Evolutionary conservation across 169 alveolate genomes (phyloP), one percentile per base, ranked within the genome.

Genomic region (Babesia ovata): DNA sequence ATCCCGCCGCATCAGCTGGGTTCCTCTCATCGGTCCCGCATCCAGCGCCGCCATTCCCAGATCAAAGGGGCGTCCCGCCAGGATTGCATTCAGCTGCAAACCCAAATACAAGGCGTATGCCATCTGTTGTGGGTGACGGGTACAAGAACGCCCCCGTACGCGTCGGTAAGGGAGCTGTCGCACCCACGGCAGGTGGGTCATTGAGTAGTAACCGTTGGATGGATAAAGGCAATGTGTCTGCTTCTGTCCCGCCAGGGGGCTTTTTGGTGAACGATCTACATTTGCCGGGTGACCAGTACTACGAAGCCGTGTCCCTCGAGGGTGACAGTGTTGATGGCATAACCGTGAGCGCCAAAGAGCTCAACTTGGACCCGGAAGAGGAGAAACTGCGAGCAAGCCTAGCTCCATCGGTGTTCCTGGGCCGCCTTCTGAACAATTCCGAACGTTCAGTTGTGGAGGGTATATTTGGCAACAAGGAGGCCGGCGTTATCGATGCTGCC

Each of bases 401-500:
- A 28, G 67, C 81, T 6, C 81, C 70, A 21, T 56, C 70, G 0
- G 72, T 36, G n/a, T 17, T 59, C 17, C 4, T 59, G 4, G 63
- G 61, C 14, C 29, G 63, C 10, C 58, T 58, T 9, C 72, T 71
- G 14, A 62, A 60, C 29, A 60, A 65, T 19, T 24, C 48, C 4
- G 75, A 74, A 26, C 66, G 46, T 13, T 19, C 57, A 4, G 77
- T 63, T 28, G 19, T 62, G 22, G 66, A 74, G 63, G 29, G 44
- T 12, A 74, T 74, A 0, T 48, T 74, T 12, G 61, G 76, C 28
- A 39, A n/a, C 17, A 57, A 58, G 57, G 26, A 62, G 13, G 52
- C 16, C 12, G 74, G 57, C 52, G 59, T 63, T 24, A 75, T 83
- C 22, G 86, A 74, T 52, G 90, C 90, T 8, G 75, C 85, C 11